Percentiles rank a stretch among this genome's conserved stretches.
Evolutionary conservation across 2,329 filamentous ascomycete species (phyloP).

Genomic region (Neospermospora avenae): DNA sequence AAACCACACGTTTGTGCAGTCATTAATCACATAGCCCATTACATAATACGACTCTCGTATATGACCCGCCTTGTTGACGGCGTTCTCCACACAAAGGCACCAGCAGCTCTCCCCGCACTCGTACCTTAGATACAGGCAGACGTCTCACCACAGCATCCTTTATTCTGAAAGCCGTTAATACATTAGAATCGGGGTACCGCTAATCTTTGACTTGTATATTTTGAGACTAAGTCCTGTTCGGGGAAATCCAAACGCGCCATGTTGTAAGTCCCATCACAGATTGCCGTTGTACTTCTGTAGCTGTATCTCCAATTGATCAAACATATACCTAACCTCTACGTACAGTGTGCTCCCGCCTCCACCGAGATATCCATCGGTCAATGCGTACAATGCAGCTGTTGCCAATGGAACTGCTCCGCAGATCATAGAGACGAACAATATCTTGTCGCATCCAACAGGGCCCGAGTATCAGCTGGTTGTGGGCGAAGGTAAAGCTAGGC

Average conservation of each 20-base stretch:
- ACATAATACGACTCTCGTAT: not conserved
- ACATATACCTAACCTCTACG: no score
- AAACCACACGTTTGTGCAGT: not conserved
- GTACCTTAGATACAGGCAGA: conserved; percentile 26
- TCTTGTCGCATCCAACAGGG: conserved; percentile 72
- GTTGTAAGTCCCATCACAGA: conserved; percentile 30
- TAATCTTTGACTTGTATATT: not conserved
- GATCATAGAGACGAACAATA: conserved; percentile 93
- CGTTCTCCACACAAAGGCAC: conserved; percentile 4
- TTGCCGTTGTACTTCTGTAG: conserved; percentile 2
- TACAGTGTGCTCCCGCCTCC: conserved; percentile 75
- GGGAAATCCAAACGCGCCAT: conserved; percentile 23
- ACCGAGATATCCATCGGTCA: conserved; percentile 74
- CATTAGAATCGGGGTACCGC: not conserved
- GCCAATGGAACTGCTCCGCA: conserved; percentile 65
- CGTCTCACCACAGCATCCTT: conserved; percentile 3
- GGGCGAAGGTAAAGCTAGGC: conserved; percentile 68
- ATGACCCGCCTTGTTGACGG: conserved; percentile 9
- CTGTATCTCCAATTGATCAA: no score
- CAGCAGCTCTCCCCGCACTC: conserved; percentile 24
- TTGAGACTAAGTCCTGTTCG: conserved; percentile 43
- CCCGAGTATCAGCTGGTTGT: conserved; percentile 87
- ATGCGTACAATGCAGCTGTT: conserved; percentile 69
- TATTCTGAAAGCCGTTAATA: conserved; percentile 2
- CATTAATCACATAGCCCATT: not conserved